Evolutionary conservation across 2,329 filamentous ascomycete genomes (phyloP), one percentile per base, ranked within the genome.

Genomic region (Diaporthe ampelina): DNA sequence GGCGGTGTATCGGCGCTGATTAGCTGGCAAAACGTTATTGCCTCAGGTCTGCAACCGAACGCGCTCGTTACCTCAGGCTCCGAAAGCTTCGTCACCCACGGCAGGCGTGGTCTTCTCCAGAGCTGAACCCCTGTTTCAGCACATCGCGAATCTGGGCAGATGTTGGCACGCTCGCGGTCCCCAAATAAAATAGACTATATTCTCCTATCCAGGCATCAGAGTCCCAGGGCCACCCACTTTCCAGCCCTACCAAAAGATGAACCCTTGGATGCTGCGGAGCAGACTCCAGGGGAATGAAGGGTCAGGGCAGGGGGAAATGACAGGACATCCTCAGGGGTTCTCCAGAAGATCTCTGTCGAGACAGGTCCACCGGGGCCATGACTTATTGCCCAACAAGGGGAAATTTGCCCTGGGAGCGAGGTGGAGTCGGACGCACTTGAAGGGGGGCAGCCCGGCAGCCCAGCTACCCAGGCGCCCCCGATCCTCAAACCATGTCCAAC

Each of bases 261-360:
- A 69, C 58, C 63, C 71, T 68, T 75, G 65, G 52, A 63, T 29
- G 48, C 70, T 63, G 61, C 70, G 70, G 50, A 75, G 74, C 67
- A 74, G 45, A 67, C 45, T 70, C 74, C 72, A 74, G 72, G 74
- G 74, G 72, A 59, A 70, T 57, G 59, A 73, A 52, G 58, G 26
- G 54, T 54, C 70, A 43, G 43, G 63, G n/a, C 63, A 70, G 65
- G 74, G 63, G 74, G 70, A 73, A 75, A 75, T 73, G 71, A 75
- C 70, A 75, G 74, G 74, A 73, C 56, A 75, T 73, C 70, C 74
- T 70, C 71, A 73, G 71, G 74, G 74, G 70, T 75, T 71, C 65
- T 73, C 74, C 72, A 73, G 72, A 75, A 75, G 74, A 75, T 75
- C 71, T 74, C 67, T 52, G 67, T 63, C 67, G 72, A 75, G 70